Percentiles rank a stretch among this genome's conserved stretches.
Evolutionary conservation across 176 grass and related monocot genomes (phyloP).

Genomic region (Areca catechu): DNA sequence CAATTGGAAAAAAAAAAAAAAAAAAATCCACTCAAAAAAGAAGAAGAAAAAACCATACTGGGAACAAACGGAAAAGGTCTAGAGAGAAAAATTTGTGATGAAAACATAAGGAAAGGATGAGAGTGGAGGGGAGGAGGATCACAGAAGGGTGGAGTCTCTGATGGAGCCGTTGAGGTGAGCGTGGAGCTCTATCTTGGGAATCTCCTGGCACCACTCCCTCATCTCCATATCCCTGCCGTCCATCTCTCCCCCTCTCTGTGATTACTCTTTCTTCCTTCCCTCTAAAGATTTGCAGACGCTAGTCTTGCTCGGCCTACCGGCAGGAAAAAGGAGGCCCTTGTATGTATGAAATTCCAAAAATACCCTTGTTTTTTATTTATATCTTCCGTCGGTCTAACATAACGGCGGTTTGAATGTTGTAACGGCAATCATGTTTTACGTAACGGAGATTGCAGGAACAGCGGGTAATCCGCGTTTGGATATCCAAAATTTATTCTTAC

Average conservation of each 20-base stretch:
- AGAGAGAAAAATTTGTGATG: neutral
- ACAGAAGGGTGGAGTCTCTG: constrained; percentile 88
- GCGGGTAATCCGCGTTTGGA: too few species aligned
- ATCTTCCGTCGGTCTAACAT: too few species aligned
- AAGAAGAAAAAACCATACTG: too few species aligned
- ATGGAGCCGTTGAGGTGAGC: constrained; percentile 96
- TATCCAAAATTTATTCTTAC: too few species aligned
- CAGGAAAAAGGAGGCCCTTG: too few species aligned
- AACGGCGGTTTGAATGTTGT: too few species aligned
- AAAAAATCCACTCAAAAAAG: neutral
- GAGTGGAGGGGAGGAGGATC: constrained; percentile 23
- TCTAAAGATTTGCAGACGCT: too few species aligned
- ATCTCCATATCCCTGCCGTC: constrained; percentile 28
- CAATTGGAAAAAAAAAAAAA: neutral
- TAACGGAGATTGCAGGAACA: too few species aligned
- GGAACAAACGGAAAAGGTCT: neutral
- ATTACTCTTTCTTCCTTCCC: neutral
- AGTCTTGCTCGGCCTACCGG: too few species aligned
- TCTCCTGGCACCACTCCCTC: constrained; percentile 60
- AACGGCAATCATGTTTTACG: too few species aligned
- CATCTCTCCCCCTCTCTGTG: constrained; percentile 13
- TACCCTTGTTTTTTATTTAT: too few species aligned
- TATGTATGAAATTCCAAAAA: too few species aligned
- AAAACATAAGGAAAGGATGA: neutral
- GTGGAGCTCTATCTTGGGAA: constrained; percentile 97